A percentile compares a stretch with the other conserved stretches of the same genome.
phyloP scores from a whole-genome alignment of 2,329 filamentous ascomycete genomes.

The Pseudopyricularia javanii region DNA sequence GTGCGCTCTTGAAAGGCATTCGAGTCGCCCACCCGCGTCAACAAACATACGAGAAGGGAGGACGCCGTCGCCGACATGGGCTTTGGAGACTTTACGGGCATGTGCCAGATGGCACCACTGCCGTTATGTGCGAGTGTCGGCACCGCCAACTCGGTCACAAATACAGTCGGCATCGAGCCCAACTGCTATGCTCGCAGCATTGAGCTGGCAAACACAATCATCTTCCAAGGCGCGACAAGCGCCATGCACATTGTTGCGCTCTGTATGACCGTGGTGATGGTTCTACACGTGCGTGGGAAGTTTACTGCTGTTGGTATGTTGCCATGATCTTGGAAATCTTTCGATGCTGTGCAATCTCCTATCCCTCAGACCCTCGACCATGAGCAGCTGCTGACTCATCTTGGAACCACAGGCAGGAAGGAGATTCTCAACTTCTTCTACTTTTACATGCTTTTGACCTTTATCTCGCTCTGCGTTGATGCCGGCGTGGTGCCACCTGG shows the following conservation, averaged over 20 bases:
- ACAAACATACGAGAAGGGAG: background rate
- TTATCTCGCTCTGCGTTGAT: slow-evolving; percentile 81
- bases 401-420: slow-evolving; percentile 36
- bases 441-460: slow-evolving; percentile 81
- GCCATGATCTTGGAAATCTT: background rate
- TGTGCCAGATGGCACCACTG: slow-evolving; percentile 76
- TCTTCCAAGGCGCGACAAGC: slow-evolving; percentile 84
- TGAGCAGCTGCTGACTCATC: background rate
- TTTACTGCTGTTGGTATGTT: slow-evolving; percentile 88
- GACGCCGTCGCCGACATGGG: slow-evolving; percentile 30
- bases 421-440: slow-evolving; percentile 89
- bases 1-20: background rate
- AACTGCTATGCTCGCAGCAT: slow-evolving; percentile 91
- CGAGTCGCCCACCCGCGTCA: background rate
- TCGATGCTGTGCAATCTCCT: no score
- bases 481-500: slow-evolving; percentile 83
- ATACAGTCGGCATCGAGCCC: slow-evolving; percentile 68
- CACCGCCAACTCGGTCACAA: slow-evolving; percentile 53
- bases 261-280: slow-evolving; percentile 92
- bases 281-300: slow-evolving; percentile 90
- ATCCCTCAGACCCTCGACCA: no score
- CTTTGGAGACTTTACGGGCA: slow-evolving; percentile 80
- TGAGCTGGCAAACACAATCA: slow-evolving; percentile 94
- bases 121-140: slow-evolving; percentile 83
- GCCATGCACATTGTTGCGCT: slow-evolving; percentile 88